A percentile compares a stretch with the other conserved stretches of the same genome.
phyloP scores from a whole-genome alignment of 768 basidiomycete genomes.

The Macrocybe gigantea region DNA sequence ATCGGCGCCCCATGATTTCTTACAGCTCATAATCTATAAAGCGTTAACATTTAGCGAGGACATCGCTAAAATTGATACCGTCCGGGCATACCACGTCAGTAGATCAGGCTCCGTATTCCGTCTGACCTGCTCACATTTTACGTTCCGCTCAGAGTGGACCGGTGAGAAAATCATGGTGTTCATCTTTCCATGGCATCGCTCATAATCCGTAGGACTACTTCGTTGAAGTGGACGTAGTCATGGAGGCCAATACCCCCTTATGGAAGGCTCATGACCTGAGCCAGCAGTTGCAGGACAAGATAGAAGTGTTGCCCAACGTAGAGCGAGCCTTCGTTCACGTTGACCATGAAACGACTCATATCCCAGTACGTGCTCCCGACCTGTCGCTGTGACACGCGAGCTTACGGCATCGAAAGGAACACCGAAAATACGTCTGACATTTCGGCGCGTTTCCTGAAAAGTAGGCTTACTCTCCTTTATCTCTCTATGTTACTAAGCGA shows the following conservation, averaged over 20 bases:
- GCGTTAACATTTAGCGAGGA: conserved; percentile 83
- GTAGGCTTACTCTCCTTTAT: background rate
- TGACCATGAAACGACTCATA: conserved; percentile 88
- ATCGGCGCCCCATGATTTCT: conserved; percentile 86
- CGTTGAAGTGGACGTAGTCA: conserved; percentile 93
- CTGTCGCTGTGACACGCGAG: background rate
- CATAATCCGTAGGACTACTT: conserved; percentile 61
- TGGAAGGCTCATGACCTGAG: conserved; percentile 86
- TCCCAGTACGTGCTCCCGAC: conserved; percentile 29
- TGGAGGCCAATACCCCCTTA: conserved; percentile 82
- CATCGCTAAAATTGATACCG: conserved; percentile 85
- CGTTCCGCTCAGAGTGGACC: conserved; percentile 55
- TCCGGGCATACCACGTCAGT: conserved; percentile 86
- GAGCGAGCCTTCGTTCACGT: conserved; percentile 94
- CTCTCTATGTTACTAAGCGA: no score
- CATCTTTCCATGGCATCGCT: background rate
- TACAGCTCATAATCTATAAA: conserved; percentile 91
- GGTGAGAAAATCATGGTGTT: conserved; percentile 29
- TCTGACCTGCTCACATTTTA: conserved; percentile 5
- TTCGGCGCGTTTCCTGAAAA: no score
- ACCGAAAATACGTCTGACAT: conserved; percentile 32
- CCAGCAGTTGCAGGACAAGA: conserved; percentile 81
- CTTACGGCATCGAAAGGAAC: conserved; percentile 31
- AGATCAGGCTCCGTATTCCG: conserved; percentile 1
- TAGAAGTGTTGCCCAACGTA: conserved; percentile 85